Percentiles rank a stretch among this genome's conserved stretches.
These are phyloP conservation scores for Acmispon strigosus DNA, from an alignment of 306 rosid genomes.

Conservation along the genomic window DNA sequence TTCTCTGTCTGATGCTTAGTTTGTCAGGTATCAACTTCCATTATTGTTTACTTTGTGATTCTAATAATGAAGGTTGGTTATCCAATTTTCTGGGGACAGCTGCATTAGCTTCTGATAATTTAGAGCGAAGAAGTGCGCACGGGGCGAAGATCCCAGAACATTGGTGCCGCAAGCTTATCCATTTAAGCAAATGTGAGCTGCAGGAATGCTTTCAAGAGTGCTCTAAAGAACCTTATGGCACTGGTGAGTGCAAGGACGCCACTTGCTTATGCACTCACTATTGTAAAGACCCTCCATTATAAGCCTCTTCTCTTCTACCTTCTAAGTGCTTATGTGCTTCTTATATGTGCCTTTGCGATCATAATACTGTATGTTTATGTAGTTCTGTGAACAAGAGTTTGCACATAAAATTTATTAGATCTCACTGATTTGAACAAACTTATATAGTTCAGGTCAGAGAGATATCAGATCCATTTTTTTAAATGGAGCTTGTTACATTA, in stretches of 20 bases:
- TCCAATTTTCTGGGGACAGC: not conserved
- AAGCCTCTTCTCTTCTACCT: not conserved
- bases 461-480: too few relatives aligned
- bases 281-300: constrained; percentile 34
- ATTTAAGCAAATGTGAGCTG: constrained; percentile 22
- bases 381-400: too few relatives aligned
- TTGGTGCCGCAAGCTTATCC: constrained; percentile 33
- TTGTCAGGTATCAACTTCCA: constrained; percentile 29
- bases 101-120: constrained; percentile 15
- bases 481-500: too few relatives aligned
- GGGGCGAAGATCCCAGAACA: constrained; percentile 46
- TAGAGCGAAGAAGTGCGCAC: not conserved
- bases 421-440: too few relatives aligned
- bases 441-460: too few relatives aligned
- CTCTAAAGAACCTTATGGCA: constrained; percentile 31
- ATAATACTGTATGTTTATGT: too few relatives aligned
- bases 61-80: not conserved
- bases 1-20: constrained; percentile 29
- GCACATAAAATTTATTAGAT: too few relatives aligned
- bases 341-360: not conserved
- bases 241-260: constrained; percentile 32
- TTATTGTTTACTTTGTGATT: not conserved
- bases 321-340: not conserved
- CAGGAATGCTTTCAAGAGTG: constrained; percentile 37
- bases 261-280: constrained; percentile 38